phyloP scores from a whole-genome alignment of 2,329 filamentous ascomycete genomes.

The Penicillium sp. region DNA sequence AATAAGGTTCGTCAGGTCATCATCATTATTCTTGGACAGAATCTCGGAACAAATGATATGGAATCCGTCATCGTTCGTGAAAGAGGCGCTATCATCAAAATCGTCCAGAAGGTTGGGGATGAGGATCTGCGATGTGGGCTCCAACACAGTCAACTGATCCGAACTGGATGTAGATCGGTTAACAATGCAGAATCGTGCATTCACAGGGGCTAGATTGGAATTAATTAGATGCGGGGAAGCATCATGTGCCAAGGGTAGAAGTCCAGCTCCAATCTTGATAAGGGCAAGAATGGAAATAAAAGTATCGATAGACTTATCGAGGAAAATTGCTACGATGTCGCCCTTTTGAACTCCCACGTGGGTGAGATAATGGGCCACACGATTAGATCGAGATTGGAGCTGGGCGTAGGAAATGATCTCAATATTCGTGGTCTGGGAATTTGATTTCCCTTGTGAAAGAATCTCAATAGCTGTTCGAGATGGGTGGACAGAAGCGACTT shows the following conservation, averaged over 20 bases:
- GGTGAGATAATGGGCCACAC: constrained; percentile 62
- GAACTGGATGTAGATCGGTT: constrained; percentile 5
- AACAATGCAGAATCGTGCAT: constrained; percentile 54
- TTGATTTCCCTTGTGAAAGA: constrained; percentile 51
- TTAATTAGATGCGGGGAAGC: constrained; percentile 66
- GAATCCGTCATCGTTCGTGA: constrained; percentile 32
- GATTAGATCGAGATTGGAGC: constrained; percentile 68
- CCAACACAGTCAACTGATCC: constrained; percentile 5
- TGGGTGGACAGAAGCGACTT: constrained; percentile 54
- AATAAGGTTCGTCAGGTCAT: constrained; percentile 66
- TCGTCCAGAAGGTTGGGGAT: constrained; percentile 17
- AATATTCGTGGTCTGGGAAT: constrained; percentile 29
- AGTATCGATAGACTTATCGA: constrained; percentile 75
- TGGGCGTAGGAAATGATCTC: constrained; percentile 64
- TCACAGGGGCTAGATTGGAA: constrained; percentile 66
- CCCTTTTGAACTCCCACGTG: constrained; percentile 54
- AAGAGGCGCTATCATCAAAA: constrained; percentile 17
- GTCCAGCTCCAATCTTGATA: constrained; percentile 75
- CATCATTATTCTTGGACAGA: constrained; percentile 60
- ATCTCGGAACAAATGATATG: constrained; percentile 77
- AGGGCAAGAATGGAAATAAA: constrained; percentile 77
- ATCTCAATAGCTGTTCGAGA: constrained; percentile 68
- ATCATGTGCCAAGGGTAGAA: constrained; percentile 77
- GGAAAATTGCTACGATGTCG: constrained; percentile 70
- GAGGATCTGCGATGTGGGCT: constrained; percentile 18